phyloP scores from a whole-genome alignment of 2,329 filamentous ascomycete genomes.

The Aureobasidium subglaciale region DNA sequence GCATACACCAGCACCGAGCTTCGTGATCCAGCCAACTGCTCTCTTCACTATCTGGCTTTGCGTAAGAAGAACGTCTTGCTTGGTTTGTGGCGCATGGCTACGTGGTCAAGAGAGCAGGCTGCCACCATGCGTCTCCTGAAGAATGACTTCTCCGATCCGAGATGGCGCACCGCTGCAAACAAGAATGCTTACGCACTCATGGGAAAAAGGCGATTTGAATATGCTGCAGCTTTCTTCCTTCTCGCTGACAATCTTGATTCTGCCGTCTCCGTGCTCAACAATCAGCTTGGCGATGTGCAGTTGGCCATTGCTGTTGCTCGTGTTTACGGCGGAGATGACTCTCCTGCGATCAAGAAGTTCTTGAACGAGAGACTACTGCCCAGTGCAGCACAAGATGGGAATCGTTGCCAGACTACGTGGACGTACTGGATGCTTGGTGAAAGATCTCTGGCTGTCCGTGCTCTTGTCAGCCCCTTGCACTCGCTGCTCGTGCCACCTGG shows the following conservation, averaged over 20 bases:
- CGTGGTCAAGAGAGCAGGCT: constrained; percentile 77
- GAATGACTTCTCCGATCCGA: constrained; percentile 83
- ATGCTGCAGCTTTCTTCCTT: constrained; percentile 92
- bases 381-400: constrained; percentile 70
- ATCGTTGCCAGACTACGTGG: constrained; percentile 93
- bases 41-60: constrained; percentile 83
- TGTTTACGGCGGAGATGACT: constrained; percentile 80
- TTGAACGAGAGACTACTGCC: constrained; percentile 74
- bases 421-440: constrained; percentile 85
- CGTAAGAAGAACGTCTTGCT: constrained; percentile 81
- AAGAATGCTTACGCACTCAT: constrained; percentile 97
- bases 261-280: constrained; percentile 77
- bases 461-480: constrained; percentile 63
- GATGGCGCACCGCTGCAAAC: constrained; percentile 81
- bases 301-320: constrained; percentile 82
- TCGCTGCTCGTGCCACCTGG: constrained; percentile 63
- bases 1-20: constrained; percentile 85
- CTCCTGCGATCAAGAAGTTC: constrained; percentile 64
- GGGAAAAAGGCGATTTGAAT: constrained; percentile 85
- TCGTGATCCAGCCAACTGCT: constrained; percentile 86
- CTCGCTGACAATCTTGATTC: constrained; percentile 78
- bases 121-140: constrained; percentile 72
- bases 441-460: constrained; percentile 75
- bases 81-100: constrained; percentile 90
- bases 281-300: constrained; percentile 81